Evolutionary conservation across 2,329 filamentous ascomycete species (phyloP), one percentile per base, ranked within the genome.

Genomic region (Shiraia sp.): DNA sequence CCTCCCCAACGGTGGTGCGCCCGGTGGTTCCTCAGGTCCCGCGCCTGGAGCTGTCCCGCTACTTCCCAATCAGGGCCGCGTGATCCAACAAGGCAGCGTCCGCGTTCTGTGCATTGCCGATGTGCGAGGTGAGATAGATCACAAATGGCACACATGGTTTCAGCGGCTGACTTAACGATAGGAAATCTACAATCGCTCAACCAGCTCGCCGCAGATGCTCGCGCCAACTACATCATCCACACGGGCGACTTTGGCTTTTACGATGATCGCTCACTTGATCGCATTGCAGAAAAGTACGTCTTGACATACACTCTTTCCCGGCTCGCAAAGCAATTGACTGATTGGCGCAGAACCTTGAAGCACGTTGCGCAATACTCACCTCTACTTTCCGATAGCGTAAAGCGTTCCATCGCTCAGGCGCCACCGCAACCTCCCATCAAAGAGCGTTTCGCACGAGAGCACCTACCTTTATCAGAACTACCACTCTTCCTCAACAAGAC

Each of bases 181-280:
- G 93, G 93, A 72, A 96, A 97, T 72, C 78, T 99, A 58, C 85
- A 87, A 74, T 96, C 93, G 55, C 79, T 99, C 63, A 99, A 99
- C 75, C 91, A 97, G 49, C 86, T 99, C 49, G 93, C 93, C 53
- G 95, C 89, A 73, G 88, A 93, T 68, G 92, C 93, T 50, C 88
- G 88, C 68, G 93, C 93, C 61, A 90, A 96, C 74, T 90, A 96
- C 75, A 96, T 99, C 72, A 90, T 99, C 65, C 93, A 99, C 74
- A 99, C 93, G 14, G 93, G 93, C 71, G 93, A 99, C 72, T 99
- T 99, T 69, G 93, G 93, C 51, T 99, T 99, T 76, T 99, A 99
- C 76, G 93, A 99, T 72, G 88, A 95, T 62, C 89, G 86, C 40
- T 99, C 93, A 25, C 78, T 99, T 56, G 92, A 97, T 65, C 87